phyloP scores from a whole-genome alignment of 139 green algal genomes.

The Penium margaritaceum region DNA sequence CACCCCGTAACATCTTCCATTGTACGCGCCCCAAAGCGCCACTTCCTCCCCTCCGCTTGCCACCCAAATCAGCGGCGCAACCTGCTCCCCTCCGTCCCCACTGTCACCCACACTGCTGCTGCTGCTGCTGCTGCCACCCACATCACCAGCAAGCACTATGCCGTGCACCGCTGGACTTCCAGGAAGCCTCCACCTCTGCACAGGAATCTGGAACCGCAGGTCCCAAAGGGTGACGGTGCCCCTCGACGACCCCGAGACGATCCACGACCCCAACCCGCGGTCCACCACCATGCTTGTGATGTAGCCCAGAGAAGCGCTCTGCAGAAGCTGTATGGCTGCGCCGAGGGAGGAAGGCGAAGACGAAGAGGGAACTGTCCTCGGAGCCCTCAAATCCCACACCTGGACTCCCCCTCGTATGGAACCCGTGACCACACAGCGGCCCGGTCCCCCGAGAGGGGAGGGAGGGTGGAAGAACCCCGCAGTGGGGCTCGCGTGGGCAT shows the following conservation, averaged over 20 bases:
- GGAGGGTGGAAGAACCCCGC: neutral
- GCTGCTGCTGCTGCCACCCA: neutral
- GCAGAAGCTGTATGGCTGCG: neutral
- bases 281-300: constrained; percentile 6
- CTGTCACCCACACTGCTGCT: neutral
- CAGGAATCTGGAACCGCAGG: constrained; percentile 41
- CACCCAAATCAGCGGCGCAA: constrained; percentile 38
- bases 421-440: constrained; percentile 10
- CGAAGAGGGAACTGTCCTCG: constrained; percentile 13
- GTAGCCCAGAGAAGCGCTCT: too few relatives aligned
- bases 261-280: constrained; percentile 6
- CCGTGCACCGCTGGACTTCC: too few relatives aligned
- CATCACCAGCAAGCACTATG: too few relatives aligned
- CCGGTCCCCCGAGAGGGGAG: neutral
- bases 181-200: too few relatives aligned
- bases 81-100: neutral
- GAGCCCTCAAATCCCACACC: constrained; percentile 24
- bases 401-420: constrained; percentile 29
- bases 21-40: constrained; percentile 33
- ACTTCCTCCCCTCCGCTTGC: constrained; percentile 39
- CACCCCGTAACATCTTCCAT: constrained; percentile 33
- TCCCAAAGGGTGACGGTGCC: constrained; percentile 42
- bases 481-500: neutral
- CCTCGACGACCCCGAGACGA: constrained; percentile 27
- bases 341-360: neutral